Conservation (phyloP, 139 green algal species). For the Zygnema circumcarinatum region DNA sequence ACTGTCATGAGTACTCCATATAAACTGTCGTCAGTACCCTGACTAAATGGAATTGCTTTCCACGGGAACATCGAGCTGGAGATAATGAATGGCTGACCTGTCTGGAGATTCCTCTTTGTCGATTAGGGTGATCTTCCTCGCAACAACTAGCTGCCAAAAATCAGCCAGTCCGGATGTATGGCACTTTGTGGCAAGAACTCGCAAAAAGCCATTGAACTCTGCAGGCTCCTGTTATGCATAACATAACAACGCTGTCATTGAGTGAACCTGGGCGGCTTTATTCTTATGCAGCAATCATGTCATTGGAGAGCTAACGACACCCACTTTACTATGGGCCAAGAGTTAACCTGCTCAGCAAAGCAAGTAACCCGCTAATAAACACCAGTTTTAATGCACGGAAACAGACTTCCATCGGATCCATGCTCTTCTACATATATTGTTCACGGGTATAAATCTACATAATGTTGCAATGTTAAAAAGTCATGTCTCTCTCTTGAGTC, state of each 20-base stretch:
- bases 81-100: not conserved
- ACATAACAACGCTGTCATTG: not conserved
- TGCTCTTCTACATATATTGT: not conserved
- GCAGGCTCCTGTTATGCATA: not conserved
- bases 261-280: not conserved
- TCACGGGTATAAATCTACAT: not conserved
- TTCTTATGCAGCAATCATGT: not conserved
- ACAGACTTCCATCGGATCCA: too few species aligned
- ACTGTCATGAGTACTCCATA: not conserved
- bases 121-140: conserved; percentile 1
- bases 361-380: not conserved
- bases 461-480: conserved; percentile 7
- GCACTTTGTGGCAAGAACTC: not conserved
- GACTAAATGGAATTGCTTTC: not conserved
- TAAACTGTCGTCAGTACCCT: not conserved
- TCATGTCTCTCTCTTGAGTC: not conserved
- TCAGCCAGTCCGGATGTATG: not conserved
- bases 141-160: conserved; percentile 11
- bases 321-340: not conserved
- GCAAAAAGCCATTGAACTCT: conserved; percentile 12
- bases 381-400: not conserved
- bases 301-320: not conserved
- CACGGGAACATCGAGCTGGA: not conserved
- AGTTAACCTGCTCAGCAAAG: not conserved
- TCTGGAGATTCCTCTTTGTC: not conserved